phyloP scores from a whole-genome alignment of 371 early-diverging fungal species.

The Chytridium lagenaria region DNA sequence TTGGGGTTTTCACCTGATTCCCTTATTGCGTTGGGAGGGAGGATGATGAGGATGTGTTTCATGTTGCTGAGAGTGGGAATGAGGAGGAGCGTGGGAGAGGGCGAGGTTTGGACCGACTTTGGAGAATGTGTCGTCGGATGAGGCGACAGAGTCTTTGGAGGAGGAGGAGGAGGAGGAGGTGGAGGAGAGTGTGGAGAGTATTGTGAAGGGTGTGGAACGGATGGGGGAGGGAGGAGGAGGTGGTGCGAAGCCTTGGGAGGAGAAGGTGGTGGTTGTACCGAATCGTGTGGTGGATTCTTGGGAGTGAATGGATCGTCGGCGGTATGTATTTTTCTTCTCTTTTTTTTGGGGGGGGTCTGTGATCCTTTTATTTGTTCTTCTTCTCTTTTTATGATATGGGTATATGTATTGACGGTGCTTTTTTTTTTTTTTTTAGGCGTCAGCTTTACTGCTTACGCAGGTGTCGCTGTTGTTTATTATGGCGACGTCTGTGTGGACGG shows the following conservation, averaged over 20 bases:
- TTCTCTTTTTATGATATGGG: neutral
- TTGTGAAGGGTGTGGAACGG: neutral
- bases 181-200: neutral
- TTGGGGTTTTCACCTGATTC: no score
- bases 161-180: neutral
- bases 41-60: slow-evolving; percentile 8
- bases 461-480: slow-evolving; percentile 11
- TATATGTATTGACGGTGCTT: neutral
- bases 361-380: neutral
- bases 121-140: neutral
- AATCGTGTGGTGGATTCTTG: neutral
- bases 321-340: neutral
- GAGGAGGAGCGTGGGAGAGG: neutral
- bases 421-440: neutral
- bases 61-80: neutral
- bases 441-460: slow-evolving; percentile 4
- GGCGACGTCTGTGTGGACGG: slow-evolving; percentile 16
- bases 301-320: slow-evolving; percentile 1
- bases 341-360: neutral
- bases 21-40: slow-evolving; percentile 18
- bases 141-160: neutral
- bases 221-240: neutral
- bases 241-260: slow-evolving; percentile 5
- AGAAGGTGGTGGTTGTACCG: neutral
- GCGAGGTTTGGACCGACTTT: slow-evolving; percentile 1